phyloP scores from a whole-genome alignment of 2,329 filamentous ascomycete species.

The Grosmannia serpens region DNA sequence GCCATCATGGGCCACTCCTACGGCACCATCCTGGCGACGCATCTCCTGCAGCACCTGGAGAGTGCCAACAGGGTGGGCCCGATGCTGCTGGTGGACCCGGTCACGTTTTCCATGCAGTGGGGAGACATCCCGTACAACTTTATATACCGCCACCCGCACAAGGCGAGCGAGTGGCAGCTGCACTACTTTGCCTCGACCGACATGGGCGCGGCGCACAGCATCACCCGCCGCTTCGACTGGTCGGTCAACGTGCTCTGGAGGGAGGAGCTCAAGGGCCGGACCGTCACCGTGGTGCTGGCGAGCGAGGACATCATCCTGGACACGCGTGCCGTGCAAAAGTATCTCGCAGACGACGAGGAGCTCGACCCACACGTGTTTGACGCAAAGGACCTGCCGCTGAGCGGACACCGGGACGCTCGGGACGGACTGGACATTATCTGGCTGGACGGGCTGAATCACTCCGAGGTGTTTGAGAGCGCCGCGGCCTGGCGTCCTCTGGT shows the following conservation, averaged over 20 bases:
- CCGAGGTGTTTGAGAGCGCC: not conserved
- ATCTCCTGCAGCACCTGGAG: not conserved
- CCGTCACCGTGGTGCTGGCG: not conserved
- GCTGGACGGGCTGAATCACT: not conserved
- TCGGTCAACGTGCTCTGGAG: not conserved
- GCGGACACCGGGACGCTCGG: not conserved
- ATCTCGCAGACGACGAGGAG: not conserved
- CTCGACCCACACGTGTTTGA: not conserved
- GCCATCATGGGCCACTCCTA: not conserved
- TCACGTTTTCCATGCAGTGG: slow-evolving; percentile 1
- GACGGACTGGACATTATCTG: not conserved
- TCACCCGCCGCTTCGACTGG: slow-evolving; percentile 3
- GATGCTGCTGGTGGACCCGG: not conserved
- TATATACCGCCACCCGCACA: slow-evolving; percentile 1
- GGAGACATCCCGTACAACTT: slow-evolving; percentile 1
- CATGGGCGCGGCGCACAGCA: not conserved
- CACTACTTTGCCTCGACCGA: slow-evolving; percentile 2
- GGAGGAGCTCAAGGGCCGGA: not conserved
- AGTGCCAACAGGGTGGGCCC: not conserved
- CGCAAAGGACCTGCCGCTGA: not conserved
- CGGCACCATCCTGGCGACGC: slow-evolving; percentile 1
- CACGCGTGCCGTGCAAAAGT: not conserved
- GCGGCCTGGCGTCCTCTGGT: not conserved
- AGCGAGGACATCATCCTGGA: slow-evolving; percentile 1
- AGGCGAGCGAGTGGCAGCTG: slow-evolving; percentile 3